phyloP scores from a whole-genome alignment of 257 asterid species.

The Gardenia jasminoides region DNA sequence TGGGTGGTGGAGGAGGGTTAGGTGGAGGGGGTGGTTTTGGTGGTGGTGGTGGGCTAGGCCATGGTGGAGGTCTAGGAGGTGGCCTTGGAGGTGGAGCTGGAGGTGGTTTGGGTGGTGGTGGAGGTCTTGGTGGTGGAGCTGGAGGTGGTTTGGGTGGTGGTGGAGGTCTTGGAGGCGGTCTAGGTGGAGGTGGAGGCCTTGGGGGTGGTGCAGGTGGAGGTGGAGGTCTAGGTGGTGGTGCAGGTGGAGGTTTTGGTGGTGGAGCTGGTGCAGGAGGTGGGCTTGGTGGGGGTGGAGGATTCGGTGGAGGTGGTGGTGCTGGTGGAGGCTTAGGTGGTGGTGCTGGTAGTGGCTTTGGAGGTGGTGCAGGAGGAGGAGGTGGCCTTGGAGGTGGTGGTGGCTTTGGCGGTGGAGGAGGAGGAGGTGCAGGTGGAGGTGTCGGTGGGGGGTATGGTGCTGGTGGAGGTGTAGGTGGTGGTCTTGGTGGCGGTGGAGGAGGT shows the following conservation, averaged over 20 bases:
- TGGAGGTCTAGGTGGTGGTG: conserved; percentile 15
- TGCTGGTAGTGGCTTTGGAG: conserved; percentile 20
- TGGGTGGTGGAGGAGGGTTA: conserved; percentile 30
- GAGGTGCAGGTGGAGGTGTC: conserved; percentile 20
- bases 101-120: conserved; percentile 12
- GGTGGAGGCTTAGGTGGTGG: conserved; percentile 27
- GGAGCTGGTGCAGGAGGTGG: conserved; percentile 18
- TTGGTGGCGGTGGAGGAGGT: conserved; percentile 10
- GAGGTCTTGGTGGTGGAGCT: conserved; percentile 12
- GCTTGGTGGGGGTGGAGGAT: conserved; percentile 12
- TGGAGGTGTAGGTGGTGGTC: conserved; percentile 28
- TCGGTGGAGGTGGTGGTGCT: conserved; percentile 28
- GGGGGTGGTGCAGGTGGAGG: conserved; percentile 22
- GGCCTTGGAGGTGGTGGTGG: conserved; percentile 26
- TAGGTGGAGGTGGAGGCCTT: conserved; percentile 9
- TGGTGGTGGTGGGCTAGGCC: conserved; percentile 25
- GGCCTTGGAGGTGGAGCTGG: conserved; percentile 37
- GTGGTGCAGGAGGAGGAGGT: conserved; percentile 20
- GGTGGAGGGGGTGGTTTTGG: conserved; percentile 33
- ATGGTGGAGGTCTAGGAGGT: conserved; percentile 24
- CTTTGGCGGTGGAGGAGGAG: conserved; percentile 14
- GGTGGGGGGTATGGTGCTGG: conserved; percentile 14
- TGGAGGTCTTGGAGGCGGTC: conserved; percentile 12
- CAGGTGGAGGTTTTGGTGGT: conserved; percentile 10
- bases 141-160: conserved; percentile 21